These are phyloP conservation scores for Aegilops sharonensis DNA, from an alignment of 176 grass and related monocot genomes.

Conservation along the genomic window DNA sequence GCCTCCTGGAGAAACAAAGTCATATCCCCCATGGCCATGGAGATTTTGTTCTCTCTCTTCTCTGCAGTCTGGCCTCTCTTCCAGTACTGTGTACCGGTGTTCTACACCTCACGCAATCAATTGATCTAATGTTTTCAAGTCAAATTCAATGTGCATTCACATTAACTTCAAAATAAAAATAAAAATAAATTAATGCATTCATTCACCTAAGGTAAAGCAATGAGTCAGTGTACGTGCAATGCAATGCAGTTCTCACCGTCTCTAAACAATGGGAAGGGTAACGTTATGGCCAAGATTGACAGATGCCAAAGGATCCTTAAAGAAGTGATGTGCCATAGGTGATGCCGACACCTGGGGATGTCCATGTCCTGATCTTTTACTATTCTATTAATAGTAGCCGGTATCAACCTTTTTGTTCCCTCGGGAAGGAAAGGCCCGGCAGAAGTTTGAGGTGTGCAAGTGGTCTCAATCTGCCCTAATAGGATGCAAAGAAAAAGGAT, in stretches of 20 bases:
- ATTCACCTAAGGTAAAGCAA: constrained; percentile 31
- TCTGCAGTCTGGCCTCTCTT: neutral
- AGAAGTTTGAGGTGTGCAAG: constrained; percentile 41
- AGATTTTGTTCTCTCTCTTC: constrained; percentile 27
- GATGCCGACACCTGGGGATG: constrained; percentile 66
- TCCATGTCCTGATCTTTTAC: constrained; percentile 61
- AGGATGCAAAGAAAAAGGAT: constrained; percentile 37
- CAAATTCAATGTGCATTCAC: constrained; percentile 9
- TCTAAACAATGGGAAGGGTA: neutral
- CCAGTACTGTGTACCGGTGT: neutral
- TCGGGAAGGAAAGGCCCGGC: constrained; percentile 48
- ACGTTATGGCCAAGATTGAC: neutral
- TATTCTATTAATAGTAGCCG: constrained; percentile 39
- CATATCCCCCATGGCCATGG: constrained; percentile 18
- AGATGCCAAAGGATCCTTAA: neutral
- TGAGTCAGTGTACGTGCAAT: constrained; percentile 2
- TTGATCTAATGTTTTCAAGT: constrained; percentile 12
- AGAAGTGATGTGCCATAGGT: constrained; percentile 3
- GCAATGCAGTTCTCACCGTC: constrained; percentile 9
- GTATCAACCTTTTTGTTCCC: constrained; percentile 62
- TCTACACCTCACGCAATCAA: constrained; percentile 5
- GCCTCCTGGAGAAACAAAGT: constrained; percentile 31
- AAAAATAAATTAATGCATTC: neutral
- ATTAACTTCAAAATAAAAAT: neutral
- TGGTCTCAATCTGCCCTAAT: constrained; percentile 46